Percentiles rank a stretch among this genome's conserved stretches.
Conservation (phyloP, 169 alveolate genomes). For the Plasmodium malariae region DNA sequence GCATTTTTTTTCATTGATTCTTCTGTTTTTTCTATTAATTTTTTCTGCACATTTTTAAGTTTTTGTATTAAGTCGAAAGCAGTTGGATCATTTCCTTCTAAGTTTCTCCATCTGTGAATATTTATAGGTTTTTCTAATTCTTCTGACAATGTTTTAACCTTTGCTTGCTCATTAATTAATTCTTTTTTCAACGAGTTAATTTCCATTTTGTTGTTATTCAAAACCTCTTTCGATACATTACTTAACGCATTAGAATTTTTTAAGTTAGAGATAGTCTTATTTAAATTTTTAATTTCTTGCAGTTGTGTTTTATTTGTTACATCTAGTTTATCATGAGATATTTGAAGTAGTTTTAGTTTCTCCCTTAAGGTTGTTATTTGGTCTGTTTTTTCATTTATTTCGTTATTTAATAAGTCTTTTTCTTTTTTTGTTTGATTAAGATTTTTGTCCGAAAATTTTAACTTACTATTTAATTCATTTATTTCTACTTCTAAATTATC, state of each 20-base stretch:
- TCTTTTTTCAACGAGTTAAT: constrained; percentile 83
- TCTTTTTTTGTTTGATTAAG: constrained; percentile 86
- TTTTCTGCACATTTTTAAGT: constrained; percentile 66
- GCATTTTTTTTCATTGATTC: constrained; percentile 57
- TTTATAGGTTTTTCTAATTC: constrained; percentile 95
- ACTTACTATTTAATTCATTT: constrained; percentile 88
- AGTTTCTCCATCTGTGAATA: constrained; percentile 85
- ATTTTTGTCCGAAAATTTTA: constrained; percentile 88
- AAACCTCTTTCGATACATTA: constrained; percentile 88
- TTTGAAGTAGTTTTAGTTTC: constrained; percentile 89
- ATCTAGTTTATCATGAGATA: constrained; percentile 89
- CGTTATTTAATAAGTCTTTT: constrained; percentile 86
- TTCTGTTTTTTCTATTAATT: constrained; percentile 71
- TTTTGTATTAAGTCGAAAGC: constrained; percentile 69
- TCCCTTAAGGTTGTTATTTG: constrained; percentile 89
- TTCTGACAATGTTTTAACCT: constrained; percentile 93
- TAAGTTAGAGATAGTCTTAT: constrained; percentile 82
- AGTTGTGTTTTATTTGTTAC: constrained; percentile 84
- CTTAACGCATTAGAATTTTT: constrained; percentile 87
- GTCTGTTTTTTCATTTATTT: constrained; percentile 91
- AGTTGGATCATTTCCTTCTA: constrained; percentile 74
- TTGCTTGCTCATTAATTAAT: constrained; percentile 89
- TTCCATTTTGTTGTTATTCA: constrained; percentile 86
- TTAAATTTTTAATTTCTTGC: constrained; percentile 82
- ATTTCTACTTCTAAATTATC: constrained; percentile 89